Base-by-base conservation (phyloP, 352 stramenopile genomes). In the Thalassiosira livingstoniorum region DNA sequence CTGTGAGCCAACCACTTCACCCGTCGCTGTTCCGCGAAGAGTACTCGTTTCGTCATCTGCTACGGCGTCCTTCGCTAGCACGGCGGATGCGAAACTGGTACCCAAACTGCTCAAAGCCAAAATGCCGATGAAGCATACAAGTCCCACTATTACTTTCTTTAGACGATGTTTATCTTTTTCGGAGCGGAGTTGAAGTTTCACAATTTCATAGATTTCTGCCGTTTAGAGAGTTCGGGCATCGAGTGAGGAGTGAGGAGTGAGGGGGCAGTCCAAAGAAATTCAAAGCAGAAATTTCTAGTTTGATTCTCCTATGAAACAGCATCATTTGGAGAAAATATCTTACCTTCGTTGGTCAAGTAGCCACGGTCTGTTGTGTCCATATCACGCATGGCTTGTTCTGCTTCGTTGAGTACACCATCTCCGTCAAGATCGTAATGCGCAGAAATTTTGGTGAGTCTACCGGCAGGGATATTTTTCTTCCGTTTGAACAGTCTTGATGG, bases 351-450 rank as follows among this genome's bases (percentile, higher is more conserved):
- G 21, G 27, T 51, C 7, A 90, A 55, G n/a, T 78, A 70, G 35
- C 84, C 84, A 23, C 55, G 0, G 21, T 75, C 75, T 15, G 57
- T 29, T 5, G 15, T 34, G 34, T 90, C 84, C 63, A 78, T 57
- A 25, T 78, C 21, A 7, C 78, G 57, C 75, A 90, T 75, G 2
- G 60, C 66, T 35, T 62, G 54, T 57, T 90, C 75, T 0, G 64
- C 67, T 27, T 67, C 57, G 45, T 90, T 69, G 7, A 90, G 58
- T 18, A 86, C 76, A 45, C 84, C 84, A 29, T 90, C 84, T 39
- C 65, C 54, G 31, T 83, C 63, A 0, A 77, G 37, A 65, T 90
- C 84, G 62, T 83, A 90, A 32, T 74, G 55, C 10, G 2, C 35
- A 2, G 58, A 73, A 4, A 73, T 25, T 23, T 34, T 58, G 32